phyloP scores from a whole-genome alignment of 2,329 filamentous ascomycete species.

The Colletotrichum tofieldiae region DNA sequence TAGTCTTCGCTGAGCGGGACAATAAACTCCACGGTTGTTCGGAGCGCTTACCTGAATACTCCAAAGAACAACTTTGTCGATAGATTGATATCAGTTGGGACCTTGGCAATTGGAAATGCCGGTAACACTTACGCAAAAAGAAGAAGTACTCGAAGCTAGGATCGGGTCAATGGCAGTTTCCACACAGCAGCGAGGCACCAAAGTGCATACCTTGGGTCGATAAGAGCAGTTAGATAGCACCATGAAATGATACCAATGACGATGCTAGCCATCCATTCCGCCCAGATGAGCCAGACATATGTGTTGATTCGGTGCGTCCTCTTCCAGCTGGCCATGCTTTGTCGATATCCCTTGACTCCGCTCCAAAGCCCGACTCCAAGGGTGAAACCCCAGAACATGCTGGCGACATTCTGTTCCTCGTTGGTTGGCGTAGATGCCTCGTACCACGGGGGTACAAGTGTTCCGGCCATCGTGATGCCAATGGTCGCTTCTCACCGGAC shows the following conservation, averaged over 20 bases:
- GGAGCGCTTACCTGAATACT: constrained; percentile 17
- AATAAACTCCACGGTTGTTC: accelerated
- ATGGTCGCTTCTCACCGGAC: not conserved
- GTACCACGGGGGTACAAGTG: constrained; percentile 37
- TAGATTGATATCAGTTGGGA: not conserved
- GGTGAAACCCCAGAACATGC: constrained; percentile 56
- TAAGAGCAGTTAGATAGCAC: constrained; percentile 53
- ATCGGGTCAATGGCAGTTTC: not conserved
- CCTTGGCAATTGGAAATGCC: too few relatives aligned
- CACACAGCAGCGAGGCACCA: too few relatives aligned
- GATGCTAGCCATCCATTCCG: constrained; percentile 54
- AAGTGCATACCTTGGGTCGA: constrained; percentile 49
- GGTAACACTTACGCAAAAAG: constrained; percentile 25
- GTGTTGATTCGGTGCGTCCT: constrained; percentile 52
- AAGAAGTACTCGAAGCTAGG: constrained; percentile 36
- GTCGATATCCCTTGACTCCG: constrained; percentile 52
- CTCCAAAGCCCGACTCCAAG: constrained; percentile 55
- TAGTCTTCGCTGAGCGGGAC: not conserved
- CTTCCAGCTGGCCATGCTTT: constrained; percentile 52
- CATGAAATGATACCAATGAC: constrained; percentile 55
- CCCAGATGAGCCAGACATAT: constrained; percentile 60
- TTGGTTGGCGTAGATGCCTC: constrained; percentile 36
- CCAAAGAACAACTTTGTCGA: constrained; percentile 26
- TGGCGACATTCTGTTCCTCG: constrained; percentile 53
- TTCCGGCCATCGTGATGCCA: constrained; percentile 26